phyloP scores from a whole-genome alignment of 129 eudicot species.

The Centrapalus pauciflorus region DNA sequence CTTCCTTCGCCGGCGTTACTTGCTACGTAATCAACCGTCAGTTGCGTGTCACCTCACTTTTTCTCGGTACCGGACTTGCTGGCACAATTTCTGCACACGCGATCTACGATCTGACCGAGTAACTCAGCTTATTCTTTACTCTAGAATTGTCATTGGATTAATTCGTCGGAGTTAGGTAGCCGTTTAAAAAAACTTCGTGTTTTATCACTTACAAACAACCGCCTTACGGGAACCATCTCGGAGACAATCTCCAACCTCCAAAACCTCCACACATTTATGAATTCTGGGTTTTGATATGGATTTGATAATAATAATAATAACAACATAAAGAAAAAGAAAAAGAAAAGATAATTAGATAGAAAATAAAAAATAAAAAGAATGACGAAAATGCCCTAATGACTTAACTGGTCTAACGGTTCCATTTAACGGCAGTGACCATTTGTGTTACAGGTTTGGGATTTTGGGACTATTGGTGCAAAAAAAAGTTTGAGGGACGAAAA shows the following conservation, averaged over 20 bases:
- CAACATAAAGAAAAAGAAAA: no score
- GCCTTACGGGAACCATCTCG: conserved; percentile 64
- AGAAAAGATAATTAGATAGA: no score
- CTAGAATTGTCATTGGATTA: conserved; percentile 71
- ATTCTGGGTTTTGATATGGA: no score
- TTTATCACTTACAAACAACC: conserved; percentile 63
- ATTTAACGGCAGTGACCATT: no score
- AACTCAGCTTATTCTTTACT: conserved; percentile 61
- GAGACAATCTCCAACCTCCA: conserved; percentile 29
- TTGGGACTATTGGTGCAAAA: no score
- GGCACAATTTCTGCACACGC: conserved; percentile 43
- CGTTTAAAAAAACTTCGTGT: conserved; percentile 45
- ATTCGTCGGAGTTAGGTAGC: conserved; percentile 41
- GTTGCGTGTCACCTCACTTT: conserved; percentile 47
- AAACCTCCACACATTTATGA: conserved; percentile 67
- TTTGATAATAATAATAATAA: no score
- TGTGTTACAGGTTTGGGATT: no score
- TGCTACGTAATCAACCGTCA: conserved; percentile 27
- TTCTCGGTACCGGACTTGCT: conserved; percentile 73
- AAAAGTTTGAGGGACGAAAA: no score
- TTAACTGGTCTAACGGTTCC: no score
- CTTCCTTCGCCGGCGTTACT: conserved; percentile 56
- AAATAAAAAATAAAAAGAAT: no score
- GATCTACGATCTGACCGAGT: conserved; percentile 39
- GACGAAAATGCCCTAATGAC: no score